Conservation (phyloP, 2,329 filamentous ascomycete species). For the Fusarium oligoseptatum region DNA sequence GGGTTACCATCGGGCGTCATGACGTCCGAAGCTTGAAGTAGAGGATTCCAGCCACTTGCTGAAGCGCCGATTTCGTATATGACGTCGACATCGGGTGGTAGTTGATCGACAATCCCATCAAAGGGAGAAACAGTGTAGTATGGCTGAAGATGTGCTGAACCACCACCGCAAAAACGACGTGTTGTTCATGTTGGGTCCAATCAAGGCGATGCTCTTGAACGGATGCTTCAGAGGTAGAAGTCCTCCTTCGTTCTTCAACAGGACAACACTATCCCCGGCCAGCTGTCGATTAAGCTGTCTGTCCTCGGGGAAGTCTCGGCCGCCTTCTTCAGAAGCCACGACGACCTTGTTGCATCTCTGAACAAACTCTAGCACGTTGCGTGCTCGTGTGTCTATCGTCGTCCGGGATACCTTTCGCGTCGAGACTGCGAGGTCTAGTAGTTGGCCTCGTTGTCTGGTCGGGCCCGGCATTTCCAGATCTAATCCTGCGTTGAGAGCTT, state of each 20-base stretch:
- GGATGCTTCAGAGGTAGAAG: slow-evolving; percentile 63
- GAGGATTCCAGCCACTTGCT: neutral
- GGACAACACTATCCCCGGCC: slow-evolving; percentile 62
- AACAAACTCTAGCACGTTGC: slow-evolving; percentile 14
- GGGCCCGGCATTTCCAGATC: slow-evolving; percentile 52
- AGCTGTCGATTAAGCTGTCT: slow-evolving; percentile 3
- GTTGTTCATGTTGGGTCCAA: slow-evolving; percentile 65
- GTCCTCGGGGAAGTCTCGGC: neutral
- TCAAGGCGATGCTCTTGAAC: slow-evolving; percentile 61
- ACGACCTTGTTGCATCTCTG: neutral
- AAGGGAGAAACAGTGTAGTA: slow-evolving; percentile 49
- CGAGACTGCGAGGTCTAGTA: neutral
- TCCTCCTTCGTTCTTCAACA: slow-evolving; percentile 73
- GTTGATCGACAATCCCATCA: slow-evolving; percentile 43
- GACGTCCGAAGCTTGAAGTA: neutral
- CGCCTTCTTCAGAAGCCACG: neutral
- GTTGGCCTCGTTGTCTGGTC: slow-evolving; percentile 19
- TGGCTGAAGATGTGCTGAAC: slow-evolving; percentile 48
- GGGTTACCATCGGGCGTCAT: neutral
- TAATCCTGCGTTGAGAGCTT: slow-evolving; percentile 42
- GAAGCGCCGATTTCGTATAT: slow-evolving; percentile 15
- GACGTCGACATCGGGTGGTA: neutral
- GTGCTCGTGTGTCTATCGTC: slow-evolving; percentile 1
- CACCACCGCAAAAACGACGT: slow-evolving; percentile 49
- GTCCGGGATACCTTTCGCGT: neutral